A percentile compares a stretch with the other conserved stretches of the same genome.
Evolutionary conservation across 2,329 filamentous ascomycete species (phyloP).

Genomic region (Monilinia aucupariae): DNA sequence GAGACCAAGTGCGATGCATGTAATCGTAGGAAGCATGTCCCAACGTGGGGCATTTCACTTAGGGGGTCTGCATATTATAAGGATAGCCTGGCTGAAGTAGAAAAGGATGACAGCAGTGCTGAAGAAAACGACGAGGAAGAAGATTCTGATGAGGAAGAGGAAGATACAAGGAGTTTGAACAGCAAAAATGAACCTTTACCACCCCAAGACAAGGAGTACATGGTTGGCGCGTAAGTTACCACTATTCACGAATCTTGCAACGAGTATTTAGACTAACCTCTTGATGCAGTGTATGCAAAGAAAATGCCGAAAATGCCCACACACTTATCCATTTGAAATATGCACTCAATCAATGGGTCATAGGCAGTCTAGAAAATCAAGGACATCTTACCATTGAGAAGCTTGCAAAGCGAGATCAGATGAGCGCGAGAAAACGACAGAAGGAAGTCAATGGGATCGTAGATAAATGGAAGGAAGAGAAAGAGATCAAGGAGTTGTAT

Average conservation of each 20-base stretch:
- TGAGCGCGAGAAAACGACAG: slow-evolving; percentile 53
- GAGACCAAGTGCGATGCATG: slow-evolving; percentile 47
- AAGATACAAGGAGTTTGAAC: slow-evolving; percentile 39
- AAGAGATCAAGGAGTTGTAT: slow-evolving; percentile 58
- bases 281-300: slow-evolving; percentile 45
- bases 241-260: neutral
- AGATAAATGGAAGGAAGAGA: slow-evolving; percentile 54
- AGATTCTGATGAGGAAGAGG: slow-evolving; percentile 35
- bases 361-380: slow-evolving; percentile 53
- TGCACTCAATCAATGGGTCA: slow-evolving; percentile 66
- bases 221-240: slow-evolving; percentile 44
- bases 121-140: slow-evolving; percentile 37
- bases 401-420: slow-evolving; percentile 55
- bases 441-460: slow-evolving; percentile 59
- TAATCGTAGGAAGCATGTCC: slow-evolving; percentile 62
- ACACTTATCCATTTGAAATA: slow-evolving; percentile 70
- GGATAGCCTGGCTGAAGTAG: slow-evolving; percentile 60
- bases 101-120: slow-evolving; percentile 37
- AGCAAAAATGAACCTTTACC: slow-evolving; percentile 44
- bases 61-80: slow-evolving; percentile 61
- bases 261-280: slow-evolving; percentile 26
- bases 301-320: slow-evolving; percentile 65
- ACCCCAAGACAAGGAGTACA: slow-evolving; percentile 43
- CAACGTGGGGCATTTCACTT: slow-evolving; percentile 59
- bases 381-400: slow-evolving; percentile 53